A percentile compares a stretch with the other conserved stretches of the same genome.
Conservation (phyloP, 2,329 filamentous ascomycete species). For the Drechmeria coniospora region DNA sequence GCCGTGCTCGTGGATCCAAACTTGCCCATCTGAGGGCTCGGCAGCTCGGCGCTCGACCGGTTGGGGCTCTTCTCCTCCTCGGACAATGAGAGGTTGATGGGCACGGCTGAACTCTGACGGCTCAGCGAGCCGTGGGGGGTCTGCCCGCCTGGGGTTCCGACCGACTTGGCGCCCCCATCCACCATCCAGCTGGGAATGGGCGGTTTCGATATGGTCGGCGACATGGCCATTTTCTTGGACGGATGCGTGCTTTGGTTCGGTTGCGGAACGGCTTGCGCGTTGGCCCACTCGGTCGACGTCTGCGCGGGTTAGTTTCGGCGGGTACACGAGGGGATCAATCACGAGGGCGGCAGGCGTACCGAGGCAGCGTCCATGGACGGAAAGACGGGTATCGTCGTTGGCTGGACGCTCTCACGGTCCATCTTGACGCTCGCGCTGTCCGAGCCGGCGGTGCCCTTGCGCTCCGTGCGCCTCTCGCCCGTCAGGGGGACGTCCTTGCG, state of each 20-base stretch:
- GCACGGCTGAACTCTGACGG: slow-evolving; percentile 17
- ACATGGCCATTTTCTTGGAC: slow-evolving; percentile 36
- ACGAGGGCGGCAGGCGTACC: slow-evolving; percentile 10
- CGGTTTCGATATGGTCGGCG: slow-evolving; percentile 33
- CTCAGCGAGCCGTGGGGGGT: slow-evolving; percentile 8
- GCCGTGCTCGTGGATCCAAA: slow-evolving; percentile 15
- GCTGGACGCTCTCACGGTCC: slow-evolving; percentile 17
- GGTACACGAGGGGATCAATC: slow-evolving; percentile 1
- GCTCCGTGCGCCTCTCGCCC: slow-evolving; percentile 31
- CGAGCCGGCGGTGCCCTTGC: slow-evolving; percentile 23
- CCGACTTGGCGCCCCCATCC: slow-evolving; percentile 13
- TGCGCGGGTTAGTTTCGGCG: slow-evolving; percentile 14
- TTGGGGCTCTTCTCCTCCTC: slow-evolving; percentile 45
- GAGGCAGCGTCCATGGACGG: slow-evolving; percentile 19
- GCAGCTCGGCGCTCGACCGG: slow-evolving; percentile 31
- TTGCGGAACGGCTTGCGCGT: slow-evolving; percentile 21
- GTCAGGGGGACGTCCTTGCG: slow-evolving; percentile 71
- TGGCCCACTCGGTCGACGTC: slow-evolving; percentile 28
- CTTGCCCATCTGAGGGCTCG: slow-evolving; percentile 35
- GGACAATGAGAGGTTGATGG: slow-evolving; percentile 40
- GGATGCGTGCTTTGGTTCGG: slow-evolving; percentile 28
- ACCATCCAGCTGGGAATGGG: slow-evolving; percentile 36
- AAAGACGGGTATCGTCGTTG: slow-evolving; percentile 14
- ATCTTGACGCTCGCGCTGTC: slow-evolving; percentile 17
- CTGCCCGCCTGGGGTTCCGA: slow-evolving; percentile 8